A percentile compares a stretch with the other conserved stretches of the same genome.
Evolutionary conservation across 192 early-diverging fungal genomes (phyloP).

Genomic region (Entomortierella parvispora): DNA sequence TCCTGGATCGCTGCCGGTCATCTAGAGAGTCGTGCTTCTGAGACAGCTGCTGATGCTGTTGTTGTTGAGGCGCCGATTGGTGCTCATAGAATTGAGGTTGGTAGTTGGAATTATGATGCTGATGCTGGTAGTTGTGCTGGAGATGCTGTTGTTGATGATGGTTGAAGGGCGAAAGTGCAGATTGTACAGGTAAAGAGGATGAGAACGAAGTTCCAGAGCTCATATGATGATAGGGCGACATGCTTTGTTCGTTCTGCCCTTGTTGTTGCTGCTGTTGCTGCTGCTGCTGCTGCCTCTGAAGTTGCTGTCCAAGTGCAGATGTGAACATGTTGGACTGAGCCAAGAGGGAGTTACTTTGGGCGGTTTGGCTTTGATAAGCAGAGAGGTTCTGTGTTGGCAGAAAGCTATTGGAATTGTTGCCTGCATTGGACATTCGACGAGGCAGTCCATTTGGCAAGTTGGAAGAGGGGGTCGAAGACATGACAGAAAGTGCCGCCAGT

Average conservation of each 20-base stretch:
- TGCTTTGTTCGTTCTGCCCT: conserved; percentile 24
- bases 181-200: conserved; percentile 15
- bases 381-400: conserved; percentile 15
- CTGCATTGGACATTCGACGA: no score
- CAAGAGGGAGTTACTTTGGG: background rate
- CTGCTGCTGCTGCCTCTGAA: conserved; percentile 1
- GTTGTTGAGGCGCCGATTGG: conserved; percentile 2
- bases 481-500: conserved; percentile 29
- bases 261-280: conserved; percentile 8
- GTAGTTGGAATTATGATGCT: background rate
- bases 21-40: background rate
- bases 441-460: background rate
- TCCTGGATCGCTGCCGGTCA: conserved; percentile 4
- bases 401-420: no score
- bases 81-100: background rate
- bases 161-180: background rate
- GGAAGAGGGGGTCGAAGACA: conserved; percentile 12
- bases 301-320: background rate
- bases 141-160: conserved; percentile 12
- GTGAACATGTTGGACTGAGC: background rate
- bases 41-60: background rate
- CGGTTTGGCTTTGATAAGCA: conserved; percentile 7
- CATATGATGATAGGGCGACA: background rate
- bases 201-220: conserved; percentile 1
- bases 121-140: background rate